Percentiles rank a stretch among this genome's conserved stretches.
Conservation (phyloP, 306 rosid genomes). For the Glycyrrhiza uralensis region DNA sequence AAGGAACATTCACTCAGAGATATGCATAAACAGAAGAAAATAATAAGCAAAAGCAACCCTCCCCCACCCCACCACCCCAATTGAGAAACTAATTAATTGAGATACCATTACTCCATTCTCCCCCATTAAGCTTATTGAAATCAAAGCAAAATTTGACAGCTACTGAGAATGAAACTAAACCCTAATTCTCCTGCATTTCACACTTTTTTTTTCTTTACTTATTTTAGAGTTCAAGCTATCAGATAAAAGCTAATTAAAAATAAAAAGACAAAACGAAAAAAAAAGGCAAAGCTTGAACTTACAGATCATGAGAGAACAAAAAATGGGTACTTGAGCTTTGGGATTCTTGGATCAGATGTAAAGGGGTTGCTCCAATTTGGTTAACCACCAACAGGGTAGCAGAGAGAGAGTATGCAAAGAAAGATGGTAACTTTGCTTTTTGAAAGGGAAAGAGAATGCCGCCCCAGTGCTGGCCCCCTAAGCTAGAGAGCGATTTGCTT, state of each 20-base stretch:
- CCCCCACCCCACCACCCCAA: not conserved
- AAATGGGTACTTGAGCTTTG: constrained; percentile 20
- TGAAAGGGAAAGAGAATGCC: constrained; percentile 38
- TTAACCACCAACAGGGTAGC: constrained; percentile 31
- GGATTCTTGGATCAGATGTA: constrained; percentile 59
- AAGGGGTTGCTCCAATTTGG: constrained; percentile 23
- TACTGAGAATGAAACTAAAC: constrained; percentile 31
- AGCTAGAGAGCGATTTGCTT: too few species aligned
- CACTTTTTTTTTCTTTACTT: too few species aligned
- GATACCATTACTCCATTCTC: not conserved
- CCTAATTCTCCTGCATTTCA: constrained; percentile 29
- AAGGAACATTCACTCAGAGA: not conserved
- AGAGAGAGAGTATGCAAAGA: constrained; percentile 31
- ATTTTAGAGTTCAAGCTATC: not conserved
- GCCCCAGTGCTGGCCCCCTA: constrained; percentile 22
- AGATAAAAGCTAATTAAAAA: constrained; percentile 26
- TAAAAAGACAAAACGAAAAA: constrained; percentile 23
- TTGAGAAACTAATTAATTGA: not conserved
- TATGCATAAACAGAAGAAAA: constrained; percentile 11
- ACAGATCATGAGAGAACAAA: constrained; percentile 51
- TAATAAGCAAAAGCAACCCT: not conserved
- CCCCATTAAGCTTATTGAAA: constrained; percentile 5
- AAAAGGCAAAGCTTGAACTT: constrained; percentile 46
- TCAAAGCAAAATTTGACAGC: constrained; percentile 15
- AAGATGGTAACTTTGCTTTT: constrained; percentile 48